A percentile compares a stretch with the other conserved stretches of the same genome.
Conservation (phyloP, 345 rosid genomes). For the Rubroshorea leprosula region DNA sequence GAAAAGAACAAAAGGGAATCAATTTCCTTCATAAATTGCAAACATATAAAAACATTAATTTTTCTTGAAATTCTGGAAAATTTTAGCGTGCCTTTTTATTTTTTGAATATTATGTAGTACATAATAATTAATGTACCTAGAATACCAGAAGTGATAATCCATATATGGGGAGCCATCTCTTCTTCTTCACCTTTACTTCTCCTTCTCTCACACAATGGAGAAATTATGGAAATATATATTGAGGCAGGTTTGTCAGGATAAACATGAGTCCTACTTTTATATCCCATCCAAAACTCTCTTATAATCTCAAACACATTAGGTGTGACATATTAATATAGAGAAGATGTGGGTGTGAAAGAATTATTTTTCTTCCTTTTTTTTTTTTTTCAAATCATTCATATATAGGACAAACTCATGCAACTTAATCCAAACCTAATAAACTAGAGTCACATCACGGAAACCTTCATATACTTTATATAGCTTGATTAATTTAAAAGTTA, state of each 20-base stretch:
- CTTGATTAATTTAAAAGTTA: background rate
- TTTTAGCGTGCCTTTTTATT: too few species aligned
- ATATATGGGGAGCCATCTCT: slow-evolving; percentile 2
- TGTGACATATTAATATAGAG: slow-evolving; percentile 12
- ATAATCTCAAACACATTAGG: slow-evolving; percentile 5
- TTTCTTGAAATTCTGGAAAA: too few species aligned
- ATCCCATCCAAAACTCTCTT: too few species aligned
- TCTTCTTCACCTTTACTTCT: background rate
- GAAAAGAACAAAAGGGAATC: background rate
- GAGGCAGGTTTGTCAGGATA: slow-evolving; percentile 2
- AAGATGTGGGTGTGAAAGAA: background rate
- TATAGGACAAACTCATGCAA: too few species aligned
- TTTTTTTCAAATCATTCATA: too few species aligned
- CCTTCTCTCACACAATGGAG: background rate
- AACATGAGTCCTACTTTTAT: background rate
- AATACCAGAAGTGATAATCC: slow-evolving; percentile 3
- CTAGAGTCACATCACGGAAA: too few species aligned
- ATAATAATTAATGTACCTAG: background rate
- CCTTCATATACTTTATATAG: background rate
- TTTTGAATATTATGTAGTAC: background rate
- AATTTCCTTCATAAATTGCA: too few species aligned
- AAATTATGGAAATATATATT: background rate
- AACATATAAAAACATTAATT: too few species aligned
- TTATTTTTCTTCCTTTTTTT: background rate
- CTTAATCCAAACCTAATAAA: too few species aligned